phyloP scores from a whole-genome alignment of 2,329 filamentous ascomycete species.

The Epicoccum sorghinum region DNA sequence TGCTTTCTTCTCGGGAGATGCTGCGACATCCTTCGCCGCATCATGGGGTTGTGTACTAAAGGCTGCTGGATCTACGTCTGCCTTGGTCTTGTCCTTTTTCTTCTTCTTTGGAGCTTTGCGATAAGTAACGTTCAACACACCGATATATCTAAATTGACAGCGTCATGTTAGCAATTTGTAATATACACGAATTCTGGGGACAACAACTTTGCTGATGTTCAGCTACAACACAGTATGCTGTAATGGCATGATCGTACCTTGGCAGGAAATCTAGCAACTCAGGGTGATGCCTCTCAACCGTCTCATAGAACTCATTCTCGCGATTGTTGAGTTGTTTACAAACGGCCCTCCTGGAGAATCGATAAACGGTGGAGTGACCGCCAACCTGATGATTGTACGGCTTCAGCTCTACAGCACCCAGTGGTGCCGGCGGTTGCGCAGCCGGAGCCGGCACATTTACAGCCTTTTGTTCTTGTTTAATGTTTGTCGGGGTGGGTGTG shows the following conservation, averaged over 20 bases:
- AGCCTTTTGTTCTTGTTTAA: conserved; percentile 38
- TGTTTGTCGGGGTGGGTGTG: conserved; percentile 44
- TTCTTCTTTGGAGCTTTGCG: conserved; percentile 76
- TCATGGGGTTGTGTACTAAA: conserved; percentile 26
- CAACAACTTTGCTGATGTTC: conserved; percentile 48
- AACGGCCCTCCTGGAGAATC: conserved; percentile 91
- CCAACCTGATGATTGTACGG: conserved; percentile 98
- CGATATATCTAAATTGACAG: conserved; percentile 76
- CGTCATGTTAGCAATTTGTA: conserved; percentile 40
- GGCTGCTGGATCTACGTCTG: conserved; percentile 22
- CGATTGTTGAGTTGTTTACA: conserved; percentile 98
- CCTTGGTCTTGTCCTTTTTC: conserved; percentile 48
- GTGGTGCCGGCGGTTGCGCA: conserved; percentile 60
- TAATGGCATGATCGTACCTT: conserved; percentile 55
- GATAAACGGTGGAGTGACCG: conserved; percentile 93
- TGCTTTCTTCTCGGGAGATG: conserved; percentile 12
- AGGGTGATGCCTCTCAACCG: conserved; percentile 87
- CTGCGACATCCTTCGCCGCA: conserved; percentile 24
- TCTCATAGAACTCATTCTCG: conserved; percentile 99
- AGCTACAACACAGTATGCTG: conserved; percentile 43
- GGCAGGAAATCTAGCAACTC: conserved; percentile 90
- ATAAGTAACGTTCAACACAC: conserved; percentile 94
- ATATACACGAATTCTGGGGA: not conserved
- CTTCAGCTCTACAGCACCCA: conserved; percentile 93
- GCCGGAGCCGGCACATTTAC: conserved; percentile 26